These are phyloP conservation scores for Metschnikowia proteae DNA, from an alignment of 805 yeast genomes.

Conservation along the genomic window DNA sequence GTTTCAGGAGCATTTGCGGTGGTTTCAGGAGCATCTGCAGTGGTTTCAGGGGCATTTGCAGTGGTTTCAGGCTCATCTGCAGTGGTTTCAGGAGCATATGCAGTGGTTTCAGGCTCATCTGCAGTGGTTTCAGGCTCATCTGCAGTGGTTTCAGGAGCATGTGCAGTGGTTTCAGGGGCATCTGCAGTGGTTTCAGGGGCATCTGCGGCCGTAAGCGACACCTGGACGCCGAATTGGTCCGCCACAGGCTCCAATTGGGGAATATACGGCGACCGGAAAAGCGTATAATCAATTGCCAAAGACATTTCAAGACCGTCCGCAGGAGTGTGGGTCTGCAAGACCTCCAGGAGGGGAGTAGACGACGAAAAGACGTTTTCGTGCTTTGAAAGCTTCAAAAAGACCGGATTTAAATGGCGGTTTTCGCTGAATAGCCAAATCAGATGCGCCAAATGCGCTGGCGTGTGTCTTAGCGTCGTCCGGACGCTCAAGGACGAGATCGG, in stretches of 20 bases:
- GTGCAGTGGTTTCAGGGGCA: no score
- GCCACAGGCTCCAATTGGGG: conserved; percentile 25
- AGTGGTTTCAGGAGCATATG: neutral
- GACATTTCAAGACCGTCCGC: conserved; percentile 3
- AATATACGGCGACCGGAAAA: conserved; percentile 17
- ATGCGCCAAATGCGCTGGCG: conserved; percentile 22
- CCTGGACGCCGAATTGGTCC: conserved; percentile 23
- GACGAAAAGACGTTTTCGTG: conserved; percentile 12
- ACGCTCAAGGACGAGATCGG: conserved; percentile 4
- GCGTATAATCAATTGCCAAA: conserved; percentile 23
- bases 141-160: conserved; percentile 2
- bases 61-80: no score
- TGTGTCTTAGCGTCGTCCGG: conserved; percentile 25
- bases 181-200: neutral
- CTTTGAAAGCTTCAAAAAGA: conserved; percentile 18
- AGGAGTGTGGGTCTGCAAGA: conserved; percentile 9
- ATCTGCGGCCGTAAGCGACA: neutral
- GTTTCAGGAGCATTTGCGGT: no score
- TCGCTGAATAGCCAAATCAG: conserved; percentile 30
- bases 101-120: no score
- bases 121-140: no score
- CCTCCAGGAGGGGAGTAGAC: conserved; percentile 12
- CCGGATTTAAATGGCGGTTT: conserved; percentile 24
- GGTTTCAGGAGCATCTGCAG: conserved; percentile 18
- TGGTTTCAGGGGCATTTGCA: conserved; percentile 1